A percentile compares a stretch with the other conserved stretches of the same genome.
Evolutionary conservation across 192 early-diverging fungal genomes (phyloP).

Genomic region (Coemansia sp.): DNA sequence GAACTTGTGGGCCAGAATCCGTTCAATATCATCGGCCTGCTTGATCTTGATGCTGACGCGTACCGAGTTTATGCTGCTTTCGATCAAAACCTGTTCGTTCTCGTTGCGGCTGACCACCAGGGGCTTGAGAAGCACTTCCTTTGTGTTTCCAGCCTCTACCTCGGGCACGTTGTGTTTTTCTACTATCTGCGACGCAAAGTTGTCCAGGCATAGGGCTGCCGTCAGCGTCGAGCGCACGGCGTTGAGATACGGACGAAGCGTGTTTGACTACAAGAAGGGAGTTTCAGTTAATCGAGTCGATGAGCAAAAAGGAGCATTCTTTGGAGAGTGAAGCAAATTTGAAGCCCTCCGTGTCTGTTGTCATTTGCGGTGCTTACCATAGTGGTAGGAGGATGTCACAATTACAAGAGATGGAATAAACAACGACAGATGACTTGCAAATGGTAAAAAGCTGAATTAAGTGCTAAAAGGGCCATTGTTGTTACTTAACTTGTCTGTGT

Average conservation of each 20-base stretch:
- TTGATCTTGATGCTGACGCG: slow-evolving; percentile 95
- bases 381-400: neutral
- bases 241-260: slow-evolving; percentile 91
- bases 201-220: slow-evolving; percentile 93
- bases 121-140: slow-evolving; percentile 85
- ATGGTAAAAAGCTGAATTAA: neutral
- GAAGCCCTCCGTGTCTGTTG: neutral
- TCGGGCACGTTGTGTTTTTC: slow-evolving; percentile 99
- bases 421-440: neutral
- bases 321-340: too few relatives aligned
- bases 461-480: neutral
- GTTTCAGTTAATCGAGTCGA: too few relatives aligned
- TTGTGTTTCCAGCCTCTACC: slow-evolving; percentile 80
- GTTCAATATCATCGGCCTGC: slow-evolving; percentile 96
- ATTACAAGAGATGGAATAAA: neutral
- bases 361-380: neutral
- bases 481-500: neutral
- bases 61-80: slow-evolving; percentile 90
- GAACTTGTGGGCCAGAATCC: slow-evolving; percentile 93
- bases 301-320: neutral
- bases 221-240: slow-evolving; percentile 93
- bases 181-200: slow-evolving; percentile 96
- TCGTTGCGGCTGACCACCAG: slow-evolving; percentile 87
- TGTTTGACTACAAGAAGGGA: slow-evolving; percentile 78
- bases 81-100: slow-evolving; percentile 90